Percentiles rank a stretch among this genome's conserved stretches.
Evolutionary conservation across 306 rosid species (phyloP).

Genomic region (Luffa aegyptiaca): DNA sequence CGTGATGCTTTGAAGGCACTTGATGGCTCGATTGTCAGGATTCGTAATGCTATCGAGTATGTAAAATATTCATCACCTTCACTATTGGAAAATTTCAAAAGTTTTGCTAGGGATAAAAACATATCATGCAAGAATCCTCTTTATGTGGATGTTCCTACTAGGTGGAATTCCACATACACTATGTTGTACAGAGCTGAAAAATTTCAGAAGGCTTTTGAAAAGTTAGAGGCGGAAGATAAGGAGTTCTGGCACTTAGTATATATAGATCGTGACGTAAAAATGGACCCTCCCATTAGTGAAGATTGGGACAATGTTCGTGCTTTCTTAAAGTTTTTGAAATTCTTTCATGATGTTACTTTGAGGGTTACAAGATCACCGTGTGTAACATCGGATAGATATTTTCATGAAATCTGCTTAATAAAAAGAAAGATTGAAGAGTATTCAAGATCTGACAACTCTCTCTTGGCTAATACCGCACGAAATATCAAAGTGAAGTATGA

Average conservation of each 20-base stretch:
- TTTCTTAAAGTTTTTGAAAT: not conserved
- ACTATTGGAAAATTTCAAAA: not conserved
- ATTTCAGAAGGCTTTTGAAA: slow-evolving; percentile 6
- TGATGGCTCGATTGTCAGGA: not conserved
- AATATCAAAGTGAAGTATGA: slow-evolving; percentile 1
- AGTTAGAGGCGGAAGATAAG: not conserved
- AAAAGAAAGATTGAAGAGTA: not conserved
- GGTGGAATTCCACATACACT: not conserved
- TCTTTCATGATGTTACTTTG: not conserved
- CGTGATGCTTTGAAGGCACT: not conserved
- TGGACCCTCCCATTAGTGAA: not conserved
- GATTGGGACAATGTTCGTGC: not conserved
- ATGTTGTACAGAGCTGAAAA: slow-evolving; percentile 12
- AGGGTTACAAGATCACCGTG: not conserved
- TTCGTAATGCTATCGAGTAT: not conserved
- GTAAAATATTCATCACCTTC: not conserved
- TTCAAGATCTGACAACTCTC: not conserved
- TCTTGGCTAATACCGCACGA: not conserved
- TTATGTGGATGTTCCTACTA: not conserved
- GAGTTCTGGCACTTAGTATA: not conserved
- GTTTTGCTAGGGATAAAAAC: not conserved
- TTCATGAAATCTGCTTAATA: not conserved
- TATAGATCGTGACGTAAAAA: not conserved
- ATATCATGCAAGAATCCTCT: not conserved
- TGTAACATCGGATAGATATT: not conserved